phyloP scores from a whole-genome alignment of 2,329 filamentous ascomycete genomes.

The Dothideomycetes sp. region DNA sequence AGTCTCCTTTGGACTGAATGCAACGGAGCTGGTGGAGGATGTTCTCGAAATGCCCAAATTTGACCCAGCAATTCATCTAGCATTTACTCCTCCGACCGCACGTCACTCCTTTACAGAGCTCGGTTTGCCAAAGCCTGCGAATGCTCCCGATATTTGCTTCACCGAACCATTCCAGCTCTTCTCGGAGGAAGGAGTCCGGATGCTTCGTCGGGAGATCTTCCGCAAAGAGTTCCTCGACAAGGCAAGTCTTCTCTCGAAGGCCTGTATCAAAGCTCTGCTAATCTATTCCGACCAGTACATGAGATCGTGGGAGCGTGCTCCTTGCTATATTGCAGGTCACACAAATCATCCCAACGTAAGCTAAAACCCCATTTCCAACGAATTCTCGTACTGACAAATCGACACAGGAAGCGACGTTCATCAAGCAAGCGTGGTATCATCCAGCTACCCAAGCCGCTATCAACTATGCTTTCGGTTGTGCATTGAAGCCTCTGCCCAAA shows the following conservation, averaged over 20 bases:
- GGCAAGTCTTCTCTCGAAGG: no score
- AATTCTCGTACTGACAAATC: neutral
- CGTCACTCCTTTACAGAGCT: neutral
- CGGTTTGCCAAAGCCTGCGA: neutral
- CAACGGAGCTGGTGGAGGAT: no score
- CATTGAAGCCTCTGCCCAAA: neutral
- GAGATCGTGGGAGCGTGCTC: neutral
- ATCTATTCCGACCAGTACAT: no score
- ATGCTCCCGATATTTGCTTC: neutral
- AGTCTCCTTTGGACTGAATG: no score
- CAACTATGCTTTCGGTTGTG: neutral
- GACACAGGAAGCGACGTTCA: neutral
- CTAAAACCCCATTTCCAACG: neutral
- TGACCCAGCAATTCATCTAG: neutral
- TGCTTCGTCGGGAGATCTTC: neutral
- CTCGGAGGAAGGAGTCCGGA: neutral
- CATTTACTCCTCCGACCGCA: neutral
- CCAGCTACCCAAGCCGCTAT: neutral
- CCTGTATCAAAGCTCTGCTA: no score
- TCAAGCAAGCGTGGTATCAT: neutral
- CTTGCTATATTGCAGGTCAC: neutral
- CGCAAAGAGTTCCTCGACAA: neutral
- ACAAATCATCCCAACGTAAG: neutral
- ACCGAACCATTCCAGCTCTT: neutral
- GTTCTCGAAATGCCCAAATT: neutral